Base-by-base conservation (phyloP, 1,139 yeast species). In the Diutina mesorugosa region DNA sequence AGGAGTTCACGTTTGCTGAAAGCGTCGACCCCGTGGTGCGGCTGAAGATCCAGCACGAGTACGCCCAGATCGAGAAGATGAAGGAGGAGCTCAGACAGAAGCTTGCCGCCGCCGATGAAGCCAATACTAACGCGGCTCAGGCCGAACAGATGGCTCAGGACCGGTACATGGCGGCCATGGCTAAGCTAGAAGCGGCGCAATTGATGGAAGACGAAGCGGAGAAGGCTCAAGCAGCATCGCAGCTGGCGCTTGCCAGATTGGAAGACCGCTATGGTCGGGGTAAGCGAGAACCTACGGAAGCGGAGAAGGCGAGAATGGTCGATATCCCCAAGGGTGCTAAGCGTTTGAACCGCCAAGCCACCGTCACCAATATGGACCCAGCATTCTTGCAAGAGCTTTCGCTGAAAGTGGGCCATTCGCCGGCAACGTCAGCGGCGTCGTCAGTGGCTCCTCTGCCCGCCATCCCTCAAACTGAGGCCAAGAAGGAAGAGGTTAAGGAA, bases 361-460 rank as follows among this genome's bases (percentile, higher is more conserved):
- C 74, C 0, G 65, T 73, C 38, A 72, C 72, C 30, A 74, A 73
- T 0, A 73, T 77, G 74, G 73, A 79, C 62, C 83, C 87, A 9
- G 67, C 75, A 53, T 84, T 81, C 67, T 72, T 85, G 61, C 74
- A 77, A 56, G 90, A 85, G 62, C 71, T 85, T 60, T 73, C 79
- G 28, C 68, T 76, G 9, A 83, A 80, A 62, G 85, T 83, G 10
- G 69, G 41, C 26, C 26, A 21, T 4, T 21, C 26, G 26, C 26
- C 26, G 26, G 26, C 26, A 21, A 21, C 28, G 12, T n/a, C 48
- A 9, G 48, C 8, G 16, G 8, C 48, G 10, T 7, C 28, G 9
- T 29, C 21, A 21, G 51, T 21, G 28, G 32, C 30, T 9, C 28
- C 51, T 5, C 51, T 47, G 51, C 48, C 48, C 3, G 28, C 21